phyloP scores from a whole-genome alignment of 2,329 filamentous ascomycete genomes.

The Penicillium olsonii region DNA sequence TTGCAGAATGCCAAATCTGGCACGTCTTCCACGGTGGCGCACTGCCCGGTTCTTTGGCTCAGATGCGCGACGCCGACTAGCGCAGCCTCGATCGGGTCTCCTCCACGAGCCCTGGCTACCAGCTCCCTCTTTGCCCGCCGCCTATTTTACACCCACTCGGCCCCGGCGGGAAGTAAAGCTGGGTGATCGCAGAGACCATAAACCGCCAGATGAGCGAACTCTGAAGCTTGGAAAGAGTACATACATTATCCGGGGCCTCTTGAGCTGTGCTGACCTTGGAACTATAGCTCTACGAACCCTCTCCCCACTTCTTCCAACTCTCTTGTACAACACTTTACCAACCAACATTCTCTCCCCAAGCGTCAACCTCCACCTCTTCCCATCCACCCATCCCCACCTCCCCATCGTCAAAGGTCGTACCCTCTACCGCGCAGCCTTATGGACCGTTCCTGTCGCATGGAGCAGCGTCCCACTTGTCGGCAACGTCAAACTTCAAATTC shows the following conservation, averaged over 20 bases:
- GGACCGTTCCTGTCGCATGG: constrained; percentile 96
- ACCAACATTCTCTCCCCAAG: constrained; percentile 63
- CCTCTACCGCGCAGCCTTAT: constrained; percentile 88
- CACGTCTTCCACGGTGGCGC: constrained; percentile 11
- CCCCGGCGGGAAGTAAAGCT: constrained; percentile 16
- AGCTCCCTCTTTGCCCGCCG: constrained; percentile 13
- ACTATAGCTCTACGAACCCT: constrained; percentile 58
- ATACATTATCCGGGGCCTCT: constrained; percentile 15
- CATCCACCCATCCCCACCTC: constrained; percentile 64
- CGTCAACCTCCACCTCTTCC: constrained; percentile 65
- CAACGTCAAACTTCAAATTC: constrained; percentile 82
- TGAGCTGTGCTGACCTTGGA: background rate
- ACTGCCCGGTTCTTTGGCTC: constrained; percentile 27
- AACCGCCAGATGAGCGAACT: constrained; percentile 60
- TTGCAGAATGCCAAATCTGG: constrained; percentile 33
- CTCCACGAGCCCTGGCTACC: constrained; percentile 38
- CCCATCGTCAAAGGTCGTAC: constrained; percentile 89
- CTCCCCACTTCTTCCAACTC: constrained; percentile 63
- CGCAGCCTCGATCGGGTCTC: constrained; percentile 39
- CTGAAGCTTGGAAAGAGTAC: constrained; percentile 64
- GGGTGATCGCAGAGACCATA: constrained; percentile 33
- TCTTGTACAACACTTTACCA: constrained; percentile 62
- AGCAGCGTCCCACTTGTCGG: constrained; percentile 87
- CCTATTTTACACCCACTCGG: constrained; percentile 30
- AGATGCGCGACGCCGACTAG: constrained; percentile 33